Evolutionary conservation across 1,139 yeast species (phyloP), one percentile per base, ranked within the genome.

Genomic region (Zygosaccharomyces sapae): DNA sequence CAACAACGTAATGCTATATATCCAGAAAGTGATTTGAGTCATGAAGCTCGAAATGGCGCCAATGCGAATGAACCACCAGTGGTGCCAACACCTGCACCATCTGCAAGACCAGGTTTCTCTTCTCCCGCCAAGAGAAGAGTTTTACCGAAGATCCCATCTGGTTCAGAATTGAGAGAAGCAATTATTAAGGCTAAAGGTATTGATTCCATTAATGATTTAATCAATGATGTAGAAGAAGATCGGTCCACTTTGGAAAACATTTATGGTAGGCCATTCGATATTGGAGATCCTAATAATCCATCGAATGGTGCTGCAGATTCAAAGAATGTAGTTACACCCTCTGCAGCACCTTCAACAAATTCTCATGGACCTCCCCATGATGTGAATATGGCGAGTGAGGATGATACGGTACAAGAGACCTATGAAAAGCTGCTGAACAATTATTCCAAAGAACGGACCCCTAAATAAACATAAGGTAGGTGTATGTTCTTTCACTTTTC

Each of bases 131-230:
- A 41, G 20, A 45, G 51, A 22, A 53, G 50, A 27, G 50, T 48
- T 3, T 33, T 62, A 37, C 61, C 68, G 3, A 69, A 67, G 43
- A 71, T 84, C 44, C 90, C 90, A 1, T 79, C 90, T 0, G 95
- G 95, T 16, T 75, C 82, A 2, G 89, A 85, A 61, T 70, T 86
- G 34, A 72, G 95, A 51, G 86, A 83, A 51, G 89, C 92, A 0
- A 82, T 85, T 39, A 80, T 85, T 45, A 79, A 80, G 47, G 90
- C 90, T 3, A 85, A 85, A 59, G 94, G 94, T 47, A 79, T 84
- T 46, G 82, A 81, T 51, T 78, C 85, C 18, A 86, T 86, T 5
- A 75, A 77, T 9, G 88, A 84, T 50, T 73, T 86, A 56, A 83
- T 87, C 58, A 80, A 76, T 46, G 82, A 79, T 55, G 83, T 86